These are phyloP conservation scores for Hypoxylon sp. DNA, from an alignment of 2,329 filamentous ascomycete species.

Conservation along the genomic window DNA sequence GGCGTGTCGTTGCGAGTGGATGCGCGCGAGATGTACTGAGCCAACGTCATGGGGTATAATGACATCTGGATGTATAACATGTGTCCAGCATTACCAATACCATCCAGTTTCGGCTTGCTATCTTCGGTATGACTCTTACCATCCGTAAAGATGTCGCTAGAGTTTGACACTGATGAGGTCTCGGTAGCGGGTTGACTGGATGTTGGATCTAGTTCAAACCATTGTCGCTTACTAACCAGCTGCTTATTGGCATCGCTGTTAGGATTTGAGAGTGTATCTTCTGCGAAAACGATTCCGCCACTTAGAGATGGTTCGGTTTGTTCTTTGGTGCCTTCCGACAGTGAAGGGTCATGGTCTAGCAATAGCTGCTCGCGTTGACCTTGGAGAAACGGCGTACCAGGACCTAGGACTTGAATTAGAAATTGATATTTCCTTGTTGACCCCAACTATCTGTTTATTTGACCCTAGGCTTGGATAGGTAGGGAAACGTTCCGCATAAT, in stretches of 20 bases:
- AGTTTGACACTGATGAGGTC: constrained; percentile 25
- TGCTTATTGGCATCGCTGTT: constrained; percentile 4
- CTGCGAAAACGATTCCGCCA: constrained; percentile 35
- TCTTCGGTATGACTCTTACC: constrained; percentile 43
- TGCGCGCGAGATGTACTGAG: constrained; percentile 61
- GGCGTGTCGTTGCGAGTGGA: constrained; percentile 36
- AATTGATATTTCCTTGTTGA: not conserved
- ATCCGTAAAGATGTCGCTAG: constrained; percentile 44
- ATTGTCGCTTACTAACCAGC: constrained; percentile 24
- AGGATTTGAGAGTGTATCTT: constrained; percentile 16
- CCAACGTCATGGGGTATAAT: constrained; percentile 68
- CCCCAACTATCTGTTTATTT: not conserved
- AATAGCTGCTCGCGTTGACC: constrained; percentile 31
- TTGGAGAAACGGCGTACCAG: not conserved
- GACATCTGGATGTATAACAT: constrained; percentile 75
- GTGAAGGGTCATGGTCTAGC: constrained; percentile 37
- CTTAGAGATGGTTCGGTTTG: constrained; percentile 16
- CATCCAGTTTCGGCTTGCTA: constrained; percentile 42
- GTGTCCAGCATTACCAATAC: constrained; percentile 46
- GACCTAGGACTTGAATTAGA: constrained; percentile 19
- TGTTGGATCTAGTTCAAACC: constrained; percentile 51
- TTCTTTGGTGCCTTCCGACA: constrained; percentile 14
- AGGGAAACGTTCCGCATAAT: constrained; percentile 41
- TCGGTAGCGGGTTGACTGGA: constrained; percentile 44
- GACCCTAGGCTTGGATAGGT: not conserved